These are phyloP conservation scores for Mariannaea sp. DNA, from an alignment of 2,329 filamentous ascomycete genomes.

Conservation along the genomic window DNA sequence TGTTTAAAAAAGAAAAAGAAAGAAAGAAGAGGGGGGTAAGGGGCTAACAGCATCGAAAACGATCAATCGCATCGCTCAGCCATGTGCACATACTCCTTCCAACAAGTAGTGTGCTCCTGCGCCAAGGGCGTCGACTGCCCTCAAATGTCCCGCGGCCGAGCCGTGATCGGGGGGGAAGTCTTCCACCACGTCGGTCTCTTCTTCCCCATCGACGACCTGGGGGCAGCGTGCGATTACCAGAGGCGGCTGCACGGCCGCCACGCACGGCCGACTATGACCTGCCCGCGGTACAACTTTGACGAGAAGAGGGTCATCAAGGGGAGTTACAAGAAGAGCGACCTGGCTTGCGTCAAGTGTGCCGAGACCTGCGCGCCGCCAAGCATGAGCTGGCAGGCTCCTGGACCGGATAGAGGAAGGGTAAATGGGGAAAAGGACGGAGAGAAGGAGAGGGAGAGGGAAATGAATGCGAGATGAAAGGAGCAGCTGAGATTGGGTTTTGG, in stretches of 20 bases:
- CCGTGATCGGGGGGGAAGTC: slow-evolving; percentile 30
- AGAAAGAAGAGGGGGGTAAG: too few species aligned
- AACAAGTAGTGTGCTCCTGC: slow-evolving; percentile 37
- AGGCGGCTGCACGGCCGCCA: slow-evolving; percentile 33
- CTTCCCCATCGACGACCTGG: slow-evolving; percentile 35
- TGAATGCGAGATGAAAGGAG: background rate
- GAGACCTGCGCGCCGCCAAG: slow-evolving; percentile 38
- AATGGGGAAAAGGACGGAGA: slow-evolving; percentile 1
- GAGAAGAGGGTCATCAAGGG: slow-evolving; percentile 36
- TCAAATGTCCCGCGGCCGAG: slow-evolving; percentile 31
- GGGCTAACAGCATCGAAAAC: too few species aligned
- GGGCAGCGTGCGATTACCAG: slow-evolving; percentile 37
- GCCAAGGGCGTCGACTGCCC: slow-evolving; percentile 37
- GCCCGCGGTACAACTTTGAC: slow-evolving; percentile 35
- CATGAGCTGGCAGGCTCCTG: slow-evolving; percentile 35
- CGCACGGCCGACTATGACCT: slow-evolving; percentile 30
- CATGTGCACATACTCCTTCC: slow-evolving; percentile 39
- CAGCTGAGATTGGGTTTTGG: background rate
- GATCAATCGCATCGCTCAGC: background rate
- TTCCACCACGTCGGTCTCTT: slow-evolving; percentile 36
- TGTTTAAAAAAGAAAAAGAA: background rate
- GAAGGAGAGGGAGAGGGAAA: slow-evolving; percentile 4
- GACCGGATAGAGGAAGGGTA: slow-evolving; percentile 12
- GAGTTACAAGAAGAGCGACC: slow-evolving; percentile 32
- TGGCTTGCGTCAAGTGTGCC: slow-evolving; percentile 36